phyloP scores from a whole-genome alignment of 768 basidiomycete species.

The Agrocybe pediades region DNA sequence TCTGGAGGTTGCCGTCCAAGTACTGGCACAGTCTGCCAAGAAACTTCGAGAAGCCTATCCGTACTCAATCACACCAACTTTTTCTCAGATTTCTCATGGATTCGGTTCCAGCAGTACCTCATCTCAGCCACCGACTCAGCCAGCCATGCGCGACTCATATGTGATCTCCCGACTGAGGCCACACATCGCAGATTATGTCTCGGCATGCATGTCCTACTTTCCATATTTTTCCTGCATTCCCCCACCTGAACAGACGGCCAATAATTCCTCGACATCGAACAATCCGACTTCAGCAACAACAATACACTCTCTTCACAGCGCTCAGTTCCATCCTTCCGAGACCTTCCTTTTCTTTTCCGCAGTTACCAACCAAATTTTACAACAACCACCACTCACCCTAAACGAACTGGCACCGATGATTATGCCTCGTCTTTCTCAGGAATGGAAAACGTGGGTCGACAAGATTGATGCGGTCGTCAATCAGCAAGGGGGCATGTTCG shows the following conservation, averaged over 20 bases:
- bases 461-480: conserved; percentile 73
- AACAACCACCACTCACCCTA: conserved; percentile 69
- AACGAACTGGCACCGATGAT: conserved; percentile 57
- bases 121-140: conserved; percentile 28
- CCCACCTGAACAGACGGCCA: conserved; percentile 3
- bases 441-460: conserved; percentile 81
- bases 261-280: conserved; percentile 24
- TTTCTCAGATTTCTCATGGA: conserved; percentile 30
- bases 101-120: conserved; percentile 31
- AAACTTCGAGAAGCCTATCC: conserved; percentile 83
- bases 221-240: conserved; percentile 76
- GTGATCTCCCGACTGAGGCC: conserved; percentile 74
- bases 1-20: conserved; percentile 71
- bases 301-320: conserved; percentile 56
- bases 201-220: conserved; percentile 78
- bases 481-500: conserved; percentile 76
- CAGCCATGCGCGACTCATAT: conserved; percentile 82
- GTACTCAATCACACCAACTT: conserved; percentile 59
- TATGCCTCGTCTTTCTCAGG: conserved; percentile 63
- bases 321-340: conserved; percentile 72
- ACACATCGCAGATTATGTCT: conserved; percentile 75
- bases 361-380: conserved; percentile 66
- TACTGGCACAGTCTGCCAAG: conserved; percentile 65
- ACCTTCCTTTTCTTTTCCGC: conserved; percentile 71
- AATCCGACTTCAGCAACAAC: conserved; percentile 19